phyloP scores from a whole-genome alignment of 1,284 basidiomycete genomes.

The Naganishia liquefaciens region DNA sequence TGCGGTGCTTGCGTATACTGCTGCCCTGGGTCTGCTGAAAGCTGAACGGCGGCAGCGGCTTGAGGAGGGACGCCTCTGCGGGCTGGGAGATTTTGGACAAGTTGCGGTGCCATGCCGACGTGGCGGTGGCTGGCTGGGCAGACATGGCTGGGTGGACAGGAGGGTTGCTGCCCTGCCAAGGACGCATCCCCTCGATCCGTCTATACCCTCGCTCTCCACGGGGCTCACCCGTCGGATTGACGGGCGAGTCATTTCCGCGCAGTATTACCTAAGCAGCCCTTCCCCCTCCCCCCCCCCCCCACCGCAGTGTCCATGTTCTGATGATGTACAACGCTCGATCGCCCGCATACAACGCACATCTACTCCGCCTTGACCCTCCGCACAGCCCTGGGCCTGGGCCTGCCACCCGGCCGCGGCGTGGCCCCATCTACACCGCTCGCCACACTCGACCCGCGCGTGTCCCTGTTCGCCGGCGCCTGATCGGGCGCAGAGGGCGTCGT shows the following conservation, averaged over 20 bases:
- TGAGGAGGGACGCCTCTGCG: constrained; percentile 13
- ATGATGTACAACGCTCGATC: neutral
- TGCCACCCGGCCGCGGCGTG: neutral
- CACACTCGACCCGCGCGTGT: constrained; percentile 15
- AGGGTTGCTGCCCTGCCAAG: too few species aligned
- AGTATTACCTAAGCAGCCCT: neutral
- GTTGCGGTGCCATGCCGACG: constrained; percentile 27
- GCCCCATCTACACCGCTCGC: neutral
- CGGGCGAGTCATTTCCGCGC: constrained; percentile 26
- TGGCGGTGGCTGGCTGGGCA: constrained; percentile 3
- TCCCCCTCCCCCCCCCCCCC: neutral
- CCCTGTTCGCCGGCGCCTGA: neutral
- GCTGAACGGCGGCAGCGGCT: constrained; percentile 27
- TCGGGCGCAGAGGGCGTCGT: constrained; percentile 6
- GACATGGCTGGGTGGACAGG: neutral
- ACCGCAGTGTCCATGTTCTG: neutral
- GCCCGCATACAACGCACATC: constrained; percentile 7
- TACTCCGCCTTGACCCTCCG: constrained; percentile 12
- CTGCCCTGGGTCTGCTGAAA: constrained; percentile 22
- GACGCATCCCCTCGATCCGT: neutral
- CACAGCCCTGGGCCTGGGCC: constrained; percentile 20
- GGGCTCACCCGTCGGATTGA: constrained; percentile 1
- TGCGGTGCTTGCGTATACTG: constrained; percentile 21
- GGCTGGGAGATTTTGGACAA: constrained; percentile 1
- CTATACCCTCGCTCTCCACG: neutral